A percentile compares a stretch with the other conserved stretches of the same genome.
These are phyloP conservation scores for Acer yangbiense DNA, from an alignment of 345 rosid genomes.

Conservation along the genomic window DNA sequence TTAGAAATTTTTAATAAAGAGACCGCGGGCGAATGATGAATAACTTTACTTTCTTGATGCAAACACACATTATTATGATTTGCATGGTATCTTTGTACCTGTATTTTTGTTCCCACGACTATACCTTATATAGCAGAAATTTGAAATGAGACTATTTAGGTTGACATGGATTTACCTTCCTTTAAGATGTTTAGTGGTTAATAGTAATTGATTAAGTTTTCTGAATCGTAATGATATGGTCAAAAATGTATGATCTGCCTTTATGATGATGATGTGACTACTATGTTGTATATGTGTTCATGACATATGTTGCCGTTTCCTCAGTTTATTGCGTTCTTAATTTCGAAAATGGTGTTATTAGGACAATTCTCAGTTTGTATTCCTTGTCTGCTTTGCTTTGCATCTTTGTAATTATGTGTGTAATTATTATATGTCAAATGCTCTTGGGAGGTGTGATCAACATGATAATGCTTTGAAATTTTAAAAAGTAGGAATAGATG, in stretches of 20 bases:
- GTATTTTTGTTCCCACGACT: no score
- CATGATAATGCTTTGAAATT: conserved; percentile 23
- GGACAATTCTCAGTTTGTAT: background rate
- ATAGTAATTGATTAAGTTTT: background rate
- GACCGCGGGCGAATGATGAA: no score
- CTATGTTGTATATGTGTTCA: background rate
- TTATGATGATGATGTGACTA: background rate
- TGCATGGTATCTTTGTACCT: background rate
- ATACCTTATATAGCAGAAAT: no score
- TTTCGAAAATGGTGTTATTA: background rate
- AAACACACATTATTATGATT: no score
- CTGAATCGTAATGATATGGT: no score
- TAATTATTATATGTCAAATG: background rate
- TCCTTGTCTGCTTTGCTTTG: background rate
- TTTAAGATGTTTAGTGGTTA: no score
- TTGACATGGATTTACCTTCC: no score
- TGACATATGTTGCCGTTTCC: background rate
- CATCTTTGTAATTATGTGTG: background rate
- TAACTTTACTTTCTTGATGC: no score
- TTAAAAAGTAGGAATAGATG: conserved; percentile 28
- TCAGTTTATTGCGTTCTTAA: background rate
- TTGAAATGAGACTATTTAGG: no score
- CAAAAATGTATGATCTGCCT: background rate
- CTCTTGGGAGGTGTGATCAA: conserved; percentile 22
- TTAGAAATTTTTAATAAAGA: no score